phyloP scores from a whole-genome alignment of 345 rosid genomes.

The Pugionium dolabratum region DNA sequence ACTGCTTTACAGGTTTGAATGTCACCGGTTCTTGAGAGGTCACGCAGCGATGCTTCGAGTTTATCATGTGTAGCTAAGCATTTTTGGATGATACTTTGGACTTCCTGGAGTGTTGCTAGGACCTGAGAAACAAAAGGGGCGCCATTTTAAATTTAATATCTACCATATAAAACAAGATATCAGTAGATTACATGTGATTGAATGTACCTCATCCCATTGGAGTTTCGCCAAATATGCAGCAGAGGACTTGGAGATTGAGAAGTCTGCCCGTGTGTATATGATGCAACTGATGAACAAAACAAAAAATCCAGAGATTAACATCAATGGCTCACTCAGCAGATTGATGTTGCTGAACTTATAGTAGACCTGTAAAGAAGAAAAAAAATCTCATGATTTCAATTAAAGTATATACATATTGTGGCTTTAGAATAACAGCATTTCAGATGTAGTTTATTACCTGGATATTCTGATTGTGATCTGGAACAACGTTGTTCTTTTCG shows the following conservation, averaged over 20 bases:
- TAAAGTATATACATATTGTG: not conserved
- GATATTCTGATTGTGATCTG: slow-evolving; percentile 87
- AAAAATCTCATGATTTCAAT: not conserved
- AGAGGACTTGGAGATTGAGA: slow-evolving; percentile 93
- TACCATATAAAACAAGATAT: not conserved
- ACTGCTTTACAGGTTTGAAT: slow-evolving; percentile 86
- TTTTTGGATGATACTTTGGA: slow-evolving; percentile 57
- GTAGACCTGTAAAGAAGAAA: slow-evolving; percentile 59
- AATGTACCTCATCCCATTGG: slow-evolving; percentile 91
- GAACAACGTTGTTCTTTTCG: slow-evolving; percentile 74
- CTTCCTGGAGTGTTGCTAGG: slow-evolving; percentile 64
- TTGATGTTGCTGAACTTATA: slow-evolving; percentile 80
- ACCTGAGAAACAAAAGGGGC: slow-evolving; percentile 52
- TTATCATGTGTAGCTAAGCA: slow-evolving; percentile 73
- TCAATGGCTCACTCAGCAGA: slow-evolving; percentile 85
- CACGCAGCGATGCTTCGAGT: slow-evolving; percentile 84
- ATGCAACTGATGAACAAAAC: slow-evolving; percentile 72
- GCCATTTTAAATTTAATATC: not conserved
- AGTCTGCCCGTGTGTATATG: slow-evolving; percentile 70
- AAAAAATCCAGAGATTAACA: slow-evolving; percentile 81
- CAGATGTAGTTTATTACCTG: slow-evolving; percentile 54
- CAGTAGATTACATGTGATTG: not conserved
- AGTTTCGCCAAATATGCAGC: slow-evolving; percentile 86
- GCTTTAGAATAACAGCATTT: not conserved
- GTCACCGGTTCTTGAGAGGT: slow-evolving; percentile 91